Conservation (phyloP, 1,284 basidiomycete species). For the Phenoliferia sp. region DNA sequence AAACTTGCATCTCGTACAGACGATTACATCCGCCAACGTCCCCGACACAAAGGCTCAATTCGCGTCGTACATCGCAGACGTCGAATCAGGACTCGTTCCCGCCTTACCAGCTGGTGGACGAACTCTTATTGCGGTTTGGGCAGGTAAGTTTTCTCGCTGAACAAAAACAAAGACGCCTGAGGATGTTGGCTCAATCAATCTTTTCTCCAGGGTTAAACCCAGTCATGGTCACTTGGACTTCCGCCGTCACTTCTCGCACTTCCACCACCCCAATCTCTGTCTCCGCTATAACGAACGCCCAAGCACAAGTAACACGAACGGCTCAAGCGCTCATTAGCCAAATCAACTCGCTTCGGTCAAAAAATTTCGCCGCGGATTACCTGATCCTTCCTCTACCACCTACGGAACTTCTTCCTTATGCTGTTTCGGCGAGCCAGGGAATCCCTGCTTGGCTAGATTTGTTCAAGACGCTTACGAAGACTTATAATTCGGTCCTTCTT, state of each 20-base stretch:
- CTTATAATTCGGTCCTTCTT: neutral
- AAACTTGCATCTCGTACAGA: neutral
- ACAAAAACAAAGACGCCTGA: neutral
- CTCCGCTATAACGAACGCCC: neutral
- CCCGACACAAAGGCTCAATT: neutral
- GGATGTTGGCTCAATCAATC: neutral
- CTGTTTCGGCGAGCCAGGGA: neutral
- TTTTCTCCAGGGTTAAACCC: neutral
- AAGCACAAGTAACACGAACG: neutral
- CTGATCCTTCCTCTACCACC: neutral
- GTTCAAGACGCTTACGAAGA: neutral
- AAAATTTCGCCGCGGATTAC: neutral
- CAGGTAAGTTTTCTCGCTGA: neutral
- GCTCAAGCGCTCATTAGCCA: neutral
- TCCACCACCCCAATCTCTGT: neutral
- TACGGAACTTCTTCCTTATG: neutral
- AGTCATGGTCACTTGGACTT: neutral
- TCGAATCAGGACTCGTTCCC: neutral
- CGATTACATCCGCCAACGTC: neutral
- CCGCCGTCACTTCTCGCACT: no score
- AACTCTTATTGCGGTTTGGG: neutral
- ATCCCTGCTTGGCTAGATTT: neutral
- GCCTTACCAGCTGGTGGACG: neutral
- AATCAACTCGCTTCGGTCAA: neutral
- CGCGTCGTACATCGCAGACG: neutral